phyloP scores from a whole-genome alignment of 441 rosid genomes.

The Eugenia klotzschiana region DNA sequence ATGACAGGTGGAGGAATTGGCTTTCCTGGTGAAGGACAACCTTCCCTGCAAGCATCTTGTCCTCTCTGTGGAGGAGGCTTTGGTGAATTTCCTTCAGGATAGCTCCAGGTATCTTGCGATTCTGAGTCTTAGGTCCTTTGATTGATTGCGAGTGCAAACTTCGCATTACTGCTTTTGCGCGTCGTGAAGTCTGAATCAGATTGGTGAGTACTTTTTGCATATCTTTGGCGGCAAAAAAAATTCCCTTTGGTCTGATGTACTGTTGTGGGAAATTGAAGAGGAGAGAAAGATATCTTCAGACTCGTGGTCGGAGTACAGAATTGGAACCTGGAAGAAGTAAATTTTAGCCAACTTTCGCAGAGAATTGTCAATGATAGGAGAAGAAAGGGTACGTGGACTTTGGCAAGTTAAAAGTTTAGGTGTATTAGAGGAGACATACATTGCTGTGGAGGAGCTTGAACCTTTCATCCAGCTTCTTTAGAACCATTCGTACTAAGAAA shows the following conservation, averaged over 20 bases:
- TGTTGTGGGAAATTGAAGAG: neutral
- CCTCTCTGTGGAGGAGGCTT: conserved; percentile 50
- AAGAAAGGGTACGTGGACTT: neutral
- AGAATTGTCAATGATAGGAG: neutral
- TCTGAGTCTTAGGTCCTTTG: neutral
- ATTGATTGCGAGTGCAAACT: neutral
- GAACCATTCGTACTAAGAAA: neutral
- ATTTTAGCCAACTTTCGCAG: neutral
- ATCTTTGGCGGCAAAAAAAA: neutral
- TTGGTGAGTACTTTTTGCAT: neutral
- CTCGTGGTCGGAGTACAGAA: neutral
- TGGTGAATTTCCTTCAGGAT: conserved; percentile 38
- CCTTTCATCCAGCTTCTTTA: neutral
- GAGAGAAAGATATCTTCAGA: neutral
- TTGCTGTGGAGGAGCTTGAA: neutral
- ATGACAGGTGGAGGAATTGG: conserved; percentile 56
- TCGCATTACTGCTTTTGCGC: neutral
- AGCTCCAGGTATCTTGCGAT: conserved; percentile 14
- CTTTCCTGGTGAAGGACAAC: conserved; percentile 49
- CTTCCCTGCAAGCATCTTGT: conserved; percentile 50
- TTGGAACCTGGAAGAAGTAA: neutral
- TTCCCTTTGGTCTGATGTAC: neutral
- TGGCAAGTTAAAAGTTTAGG: neutral
- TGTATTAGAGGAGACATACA: neutral
- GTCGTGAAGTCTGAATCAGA: neutral